phyloP scores from a whole-genome alignment of 2,329 filamentous ascomycete genomes.

The Ramichloridium luteum region DNA sequence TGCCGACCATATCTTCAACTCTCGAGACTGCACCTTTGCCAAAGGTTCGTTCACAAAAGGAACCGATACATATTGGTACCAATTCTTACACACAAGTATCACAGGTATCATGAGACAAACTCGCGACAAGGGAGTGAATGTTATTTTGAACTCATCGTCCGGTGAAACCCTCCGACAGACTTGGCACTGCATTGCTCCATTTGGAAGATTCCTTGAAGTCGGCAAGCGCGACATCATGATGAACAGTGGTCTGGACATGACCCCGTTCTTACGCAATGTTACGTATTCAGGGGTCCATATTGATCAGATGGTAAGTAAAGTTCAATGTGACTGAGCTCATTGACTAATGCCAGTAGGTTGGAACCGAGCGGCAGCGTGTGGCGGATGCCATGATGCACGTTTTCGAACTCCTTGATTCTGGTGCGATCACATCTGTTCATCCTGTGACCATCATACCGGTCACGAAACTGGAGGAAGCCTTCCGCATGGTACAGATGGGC shows the following conservation, averaged over 20 bases:
- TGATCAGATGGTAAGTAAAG: constrained; percentile 3
- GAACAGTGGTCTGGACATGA: constrained; percentile 11
- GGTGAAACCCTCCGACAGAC: constrained; percentile 18
- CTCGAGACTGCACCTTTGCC: constrained; percentile 21
- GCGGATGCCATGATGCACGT: constrained; percentile 2
- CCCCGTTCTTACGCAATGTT: constrained; percentile 8
- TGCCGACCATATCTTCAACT: constrained; percentile 24
- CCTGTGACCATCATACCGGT: constrained; percentile 8
- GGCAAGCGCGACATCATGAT: constrained; percentile 13
- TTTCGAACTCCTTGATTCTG: neutral
- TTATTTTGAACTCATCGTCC: constrained; percentile 23
- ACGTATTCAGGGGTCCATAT: no score
- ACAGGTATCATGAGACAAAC: constrained; percentile 19
- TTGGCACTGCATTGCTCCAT: constrained; percentile 20
- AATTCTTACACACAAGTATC: no score
- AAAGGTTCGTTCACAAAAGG: constrained; percentile 1
- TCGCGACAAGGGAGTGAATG: constrained; percentile 23
- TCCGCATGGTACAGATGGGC: constrained; percentile 9
- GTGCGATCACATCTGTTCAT: constrained; percentile 1
- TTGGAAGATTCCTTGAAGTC: constrained; percentile 23
- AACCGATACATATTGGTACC: no score
- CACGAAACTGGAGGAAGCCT: constrained; percentile 12
- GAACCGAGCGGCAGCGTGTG: neutral
- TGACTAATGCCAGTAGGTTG: no score
- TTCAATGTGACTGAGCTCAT: no score